phyloP scores from a whole-genome alignment of 768 basidiomycete genomes.

The Galerina marginata region DNA sequence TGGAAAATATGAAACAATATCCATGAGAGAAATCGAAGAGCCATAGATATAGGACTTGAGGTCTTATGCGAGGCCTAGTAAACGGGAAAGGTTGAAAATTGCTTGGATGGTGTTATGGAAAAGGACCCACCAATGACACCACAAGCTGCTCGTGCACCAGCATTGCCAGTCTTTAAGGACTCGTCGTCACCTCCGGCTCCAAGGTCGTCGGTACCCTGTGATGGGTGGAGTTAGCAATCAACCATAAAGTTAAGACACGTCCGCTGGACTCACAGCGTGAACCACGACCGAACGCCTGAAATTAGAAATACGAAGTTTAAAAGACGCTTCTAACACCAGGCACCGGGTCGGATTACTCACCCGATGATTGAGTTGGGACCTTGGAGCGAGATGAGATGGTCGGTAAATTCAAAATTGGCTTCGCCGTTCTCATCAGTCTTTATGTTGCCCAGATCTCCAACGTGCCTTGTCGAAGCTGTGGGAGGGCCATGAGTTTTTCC shows the following conservation, averaged over 20 bases:
- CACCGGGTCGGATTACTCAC: conserved; percentile 34
- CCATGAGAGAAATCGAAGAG: background rate
- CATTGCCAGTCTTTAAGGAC: conserved; percentile 80
- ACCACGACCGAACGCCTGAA: conserved; percentile 73
- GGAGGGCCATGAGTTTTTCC: conserved; percentile 70
- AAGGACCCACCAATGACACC: conserved; percentile 68
- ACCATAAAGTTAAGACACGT: background rate
- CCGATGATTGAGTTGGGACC: conserved; percentile 74
- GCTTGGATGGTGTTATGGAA: background rate
- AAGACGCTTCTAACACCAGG: background rate
- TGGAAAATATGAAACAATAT: background rate
- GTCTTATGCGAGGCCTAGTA: conserved; percentile 8
- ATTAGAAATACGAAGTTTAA: conserved; percentile 2
- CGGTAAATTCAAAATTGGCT: conserved; percentile 63
- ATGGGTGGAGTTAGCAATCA: background rate
- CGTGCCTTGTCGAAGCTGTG: conserved; percentile 59
- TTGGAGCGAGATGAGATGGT: conserved; percentile 65
- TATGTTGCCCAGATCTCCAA: conserved; percentile 82
- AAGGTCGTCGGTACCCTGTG: conserved; percentile 63
- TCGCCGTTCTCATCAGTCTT: conserved; percentile 60
- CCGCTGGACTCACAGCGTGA: conserved; percentile 45
- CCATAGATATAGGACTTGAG: background rate
- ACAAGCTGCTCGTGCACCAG: conserved; percentile 78
- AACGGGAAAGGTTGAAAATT: background rate
- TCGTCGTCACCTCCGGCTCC: conserved; percentile 73